phyloP scores from a whole-genome alignment of 495 filamentous ascomycete genomes.

The Trichocladium antarcticum region DNA sequence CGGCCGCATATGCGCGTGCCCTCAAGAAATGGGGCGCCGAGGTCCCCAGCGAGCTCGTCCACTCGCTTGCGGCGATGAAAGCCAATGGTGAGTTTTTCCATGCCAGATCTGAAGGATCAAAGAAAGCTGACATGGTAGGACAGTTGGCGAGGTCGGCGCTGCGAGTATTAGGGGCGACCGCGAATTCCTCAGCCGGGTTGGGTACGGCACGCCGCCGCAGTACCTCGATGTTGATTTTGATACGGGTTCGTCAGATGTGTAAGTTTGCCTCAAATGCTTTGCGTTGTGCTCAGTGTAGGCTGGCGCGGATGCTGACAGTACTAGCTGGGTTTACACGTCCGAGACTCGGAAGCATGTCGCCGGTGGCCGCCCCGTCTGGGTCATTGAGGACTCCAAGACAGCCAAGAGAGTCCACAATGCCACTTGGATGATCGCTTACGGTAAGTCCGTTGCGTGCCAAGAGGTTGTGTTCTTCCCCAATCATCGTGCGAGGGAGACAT shows the following conservation, averaged over 20 bases:
- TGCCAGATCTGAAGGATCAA: too few relatives aligned
- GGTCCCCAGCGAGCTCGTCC: conserved; percentile 1
- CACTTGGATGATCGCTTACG: conserved; percentile 60
- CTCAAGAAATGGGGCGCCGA: conserved; percentile 16
- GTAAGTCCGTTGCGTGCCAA: conserved; percentile 34
- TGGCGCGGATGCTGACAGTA: background rate
- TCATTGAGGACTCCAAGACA: conserved; percentile 50
- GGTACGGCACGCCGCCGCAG: conserved; percentile 60
- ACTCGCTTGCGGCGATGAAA: background rate
- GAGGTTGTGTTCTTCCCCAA: too few relatives aligned
- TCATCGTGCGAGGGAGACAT: too few relatives aligned
- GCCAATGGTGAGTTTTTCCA: background rate
- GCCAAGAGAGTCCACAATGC: conserved; percentile 40
- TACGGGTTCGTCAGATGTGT: conserved; percentile 66
- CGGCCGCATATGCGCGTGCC: conserved; percentile 14
- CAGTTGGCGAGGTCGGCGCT: conserved; percentile 14
- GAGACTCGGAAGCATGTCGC: conserved; percentile 9
- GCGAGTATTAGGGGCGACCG: conserved; percentile 35
- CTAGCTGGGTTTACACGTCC: conserved; percentile 20
- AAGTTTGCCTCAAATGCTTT: conserved; percentile 31
- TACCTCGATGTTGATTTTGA: conserved; percentile 57
- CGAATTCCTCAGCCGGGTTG: conserved; percentile 51
- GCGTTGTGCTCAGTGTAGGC: background rate
- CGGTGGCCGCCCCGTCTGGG: conserved; percentile 8
- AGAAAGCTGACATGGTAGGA: background rate